These are phyloP conservation scores for Populus alba DNA, from an alignment of 345 rosid species.

Conservation along the genomic window DNA sequence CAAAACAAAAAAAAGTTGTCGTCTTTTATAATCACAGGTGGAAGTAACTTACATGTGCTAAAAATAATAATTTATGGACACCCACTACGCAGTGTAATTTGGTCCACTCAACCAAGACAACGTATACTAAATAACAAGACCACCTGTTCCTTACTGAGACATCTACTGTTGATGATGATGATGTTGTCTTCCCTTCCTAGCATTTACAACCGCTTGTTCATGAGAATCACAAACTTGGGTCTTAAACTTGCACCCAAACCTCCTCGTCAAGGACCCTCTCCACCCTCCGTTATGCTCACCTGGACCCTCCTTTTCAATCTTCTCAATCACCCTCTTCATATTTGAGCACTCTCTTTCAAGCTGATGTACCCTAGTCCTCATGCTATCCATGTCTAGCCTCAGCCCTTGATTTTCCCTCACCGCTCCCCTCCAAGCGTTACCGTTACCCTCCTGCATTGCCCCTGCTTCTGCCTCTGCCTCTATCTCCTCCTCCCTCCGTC, in stretches of 20 bases:
- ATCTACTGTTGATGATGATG: slow-evolving; percentile 35
- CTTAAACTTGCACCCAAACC: slow-evolving; percentile 87
- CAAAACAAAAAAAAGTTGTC: not conserved
- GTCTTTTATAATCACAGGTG: slow-evolving; percentile 1
- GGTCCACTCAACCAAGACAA: slow-evolving; percentile 5
- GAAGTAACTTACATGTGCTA: slow-evolving; percentile 6
- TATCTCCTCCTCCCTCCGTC: slow-evolving; percentile 26
- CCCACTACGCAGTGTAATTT: not conserved
- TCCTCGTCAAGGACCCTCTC: slow-evolving; percentile 52
- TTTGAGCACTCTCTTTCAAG: slow-evolving; percentile 83
- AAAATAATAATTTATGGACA: slow-evolving; percentile 9
- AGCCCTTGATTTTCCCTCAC: slow-evolving; percentile 95
- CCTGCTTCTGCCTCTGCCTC: slow-evolving; percentile 13
- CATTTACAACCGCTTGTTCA: slow-evolving; percentile 57
- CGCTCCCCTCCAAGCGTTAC: slow-evolving; percentile 57
- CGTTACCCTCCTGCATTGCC: slow-evolving; percentile 25
- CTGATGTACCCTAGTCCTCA: slow-evolving; percentile 88
- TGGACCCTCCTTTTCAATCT: slow-evolving; percentile 56
- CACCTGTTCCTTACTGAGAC: not conserved
- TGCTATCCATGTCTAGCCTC: slow-evolving; percentile 92
- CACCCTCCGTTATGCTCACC: slow-evolving; percentile 28
- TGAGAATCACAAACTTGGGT: slow-evolving; percentile 94
- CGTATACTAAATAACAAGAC: not conserved
- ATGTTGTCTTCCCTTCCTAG: slow-evolving; percentile 38
- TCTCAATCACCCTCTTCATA: slow-evolving; percentile 81